A percentile compares a stretch with the other conserved stretches of the same genome.
Conservation (phyloP, 2,329 filamentous ascomycete species). For the Metarhizium album region DNA sequence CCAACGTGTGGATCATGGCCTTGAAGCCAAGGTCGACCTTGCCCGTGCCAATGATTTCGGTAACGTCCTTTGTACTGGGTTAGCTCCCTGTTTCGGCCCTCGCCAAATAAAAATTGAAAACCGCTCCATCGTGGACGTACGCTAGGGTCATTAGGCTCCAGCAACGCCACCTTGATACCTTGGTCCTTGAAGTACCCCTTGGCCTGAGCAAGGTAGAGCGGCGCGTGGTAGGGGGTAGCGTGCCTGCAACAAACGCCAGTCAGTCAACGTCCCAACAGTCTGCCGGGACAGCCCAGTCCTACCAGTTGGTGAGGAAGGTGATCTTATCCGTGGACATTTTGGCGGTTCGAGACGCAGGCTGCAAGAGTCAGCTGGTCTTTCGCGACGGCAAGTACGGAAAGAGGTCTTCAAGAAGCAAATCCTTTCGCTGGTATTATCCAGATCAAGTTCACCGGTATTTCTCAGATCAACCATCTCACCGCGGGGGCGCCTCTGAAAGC, state of each 20-base stretch:
- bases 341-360: conserved; percentile 34
- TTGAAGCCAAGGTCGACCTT: conserved; percentile 75
- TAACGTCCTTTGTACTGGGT: conserved; percentile 49
- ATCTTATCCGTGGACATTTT: conserved; percentile 76
- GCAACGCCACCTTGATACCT: conserved; percentile 64
- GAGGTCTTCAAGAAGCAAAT: conserved; percentile 56
- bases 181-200: conserved; percentile 67
- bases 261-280: not conserved
- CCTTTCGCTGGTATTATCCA: conserved; percentile 83
- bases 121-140: conserved; percentile 22
- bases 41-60: conserved; percentile 66
- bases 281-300: conserved; percentile 19
- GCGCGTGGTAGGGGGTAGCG: conserved; percentile 71
- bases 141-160: conserved; percentile 71
- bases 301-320: conserved; percentile 78
- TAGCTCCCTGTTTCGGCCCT: not conserved
- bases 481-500: conserved; percentile 3
- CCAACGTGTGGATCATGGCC: conserved; percentile 74
- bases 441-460: conserved; percentile 80
- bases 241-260: conserved; percentile 46
- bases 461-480: conserved; percentile 44
- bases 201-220: conserved; percentile 65
- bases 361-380: conserved; percentile 34
- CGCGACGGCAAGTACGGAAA: conserved; percentile 20
- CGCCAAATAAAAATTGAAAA: not conserved